These are phyloP conservation scores for Metarhizium sp. DNA, from an alignment of 2,329 filamentous ascomycete species.

Conservation along the genomic window DNA sequence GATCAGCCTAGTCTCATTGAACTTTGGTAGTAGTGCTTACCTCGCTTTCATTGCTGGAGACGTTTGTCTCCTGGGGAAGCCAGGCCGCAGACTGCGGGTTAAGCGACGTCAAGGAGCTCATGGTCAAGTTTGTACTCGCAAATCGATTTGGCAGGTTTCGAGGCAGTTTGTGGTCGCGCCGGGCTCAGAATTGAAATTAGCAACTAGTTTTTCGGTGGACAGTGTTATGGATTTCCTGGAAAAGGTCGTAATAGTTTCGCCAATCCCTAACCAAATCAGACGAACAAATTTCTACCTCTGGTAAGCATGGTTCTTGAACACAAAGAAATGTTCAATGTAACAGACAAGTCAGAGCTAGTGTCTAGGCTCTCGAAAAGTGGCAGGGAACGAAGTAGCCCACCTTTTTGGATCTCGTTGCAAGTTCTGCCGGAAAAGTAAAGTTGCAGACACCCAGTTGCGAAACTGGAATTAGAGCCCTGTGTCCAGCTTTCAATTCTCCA, in stretches of 20 bases:
- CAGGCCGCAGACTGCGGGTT: slow-evolving; percentile 5
- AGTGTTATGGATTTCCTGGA: neutral
- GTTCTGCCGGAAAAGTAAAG: neutral
- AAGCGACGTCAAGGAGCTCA: slow-evolving; percentile 1
- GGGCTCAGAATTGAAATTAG: neutral
- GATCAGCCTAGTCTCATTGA: neutral
- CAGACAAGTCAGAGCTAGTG: too few species aligned
- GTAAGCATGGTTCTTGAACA: too few species aligned
- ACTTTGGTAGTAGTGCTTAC: neutral
- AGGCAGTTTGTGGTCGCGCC: neutral
- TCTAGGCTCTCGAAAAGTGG: too few species aligned
- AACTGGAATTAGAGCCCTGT: too few species aligned
- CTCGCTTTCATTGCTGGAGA: slow-evolving; percentile 3
- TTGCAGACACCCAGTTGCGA: neutral
- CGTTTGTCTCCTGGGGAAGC: neutral
- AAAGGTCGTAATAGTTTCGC: neutral
- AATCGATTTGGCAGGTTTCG: neutral
- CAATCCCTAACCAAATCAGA: neutral
- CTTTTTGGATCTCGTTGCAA: neutral
- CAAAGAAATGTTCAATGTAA: too few species aligned
- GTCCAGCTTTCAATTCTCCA: neutral
- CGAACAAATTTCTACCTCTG: neutral
- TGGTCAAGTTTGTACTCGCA: neutral
- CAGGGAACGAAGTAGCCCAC: neutral
- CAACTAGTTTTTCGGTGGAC: neutral